Base-by-base conservation (phyloP, 1,284 basidiomycete species). In the Vanrija pseudolonga region DNA sequence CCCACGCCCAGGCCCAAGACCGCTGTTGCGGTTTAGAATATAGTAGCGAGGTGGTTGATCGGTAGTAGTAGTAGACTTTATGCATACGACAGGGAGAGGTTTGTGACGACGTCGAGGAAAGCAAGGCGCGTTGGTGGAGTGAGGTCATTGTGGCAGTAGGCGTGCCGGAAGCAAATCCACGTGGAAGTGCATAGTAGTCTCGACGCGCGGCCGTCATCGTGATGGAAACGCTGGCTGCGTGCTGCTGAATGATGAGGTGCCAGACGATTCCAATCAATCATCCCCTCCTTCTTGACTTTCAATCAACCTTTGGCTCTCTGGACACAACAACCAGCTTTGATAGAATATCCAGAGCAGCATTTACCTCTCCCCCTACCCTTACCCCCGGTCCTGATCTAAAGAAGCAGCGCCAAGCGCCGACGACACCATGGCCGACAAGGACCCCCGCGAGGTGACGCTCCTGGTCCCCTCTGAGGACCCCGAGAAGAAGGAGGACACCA, bases 381-480 rank as follows among this genome's bases (percentile, higher is more conserved):
- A 18, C 11, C 38, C 28, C 36, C 22, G 23, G 18, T 18, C 40
- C 40, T 28, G 39, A 32, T 32, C 14, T 12, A 7, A 32, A 32
- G 6, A 32, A 32, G 32, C 32, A 32, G 32, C 32, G 32, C 11
- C 32, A 9, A 26, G 15, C 51, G 17, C 39, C 7, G 28, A n/a
- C 23, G 18, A 2, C 55, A 57, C 38, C 46, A 68, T 67, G 57
- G 28, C 55, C 54, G 56, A 62, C 38, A 42, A 56, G 42, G 67
- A 72, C 39, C 59, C 66, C 49, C 65, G 61, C 20, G 56, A 67
- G 9, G 67, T 62, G 32, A 66, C 69, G 41, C 73, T 80, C 63
- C 62, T 68, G 46, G 78, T 80, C 50, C 68, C 73, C 15, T 74
- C 78, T 7, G 70, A 69, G 53, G 79, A 80, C 57, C 79, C 79